phyloP scores from a whole-genome alignment of 1,284 basidiomycete genomes.

The Naganishia albida region DNA sequence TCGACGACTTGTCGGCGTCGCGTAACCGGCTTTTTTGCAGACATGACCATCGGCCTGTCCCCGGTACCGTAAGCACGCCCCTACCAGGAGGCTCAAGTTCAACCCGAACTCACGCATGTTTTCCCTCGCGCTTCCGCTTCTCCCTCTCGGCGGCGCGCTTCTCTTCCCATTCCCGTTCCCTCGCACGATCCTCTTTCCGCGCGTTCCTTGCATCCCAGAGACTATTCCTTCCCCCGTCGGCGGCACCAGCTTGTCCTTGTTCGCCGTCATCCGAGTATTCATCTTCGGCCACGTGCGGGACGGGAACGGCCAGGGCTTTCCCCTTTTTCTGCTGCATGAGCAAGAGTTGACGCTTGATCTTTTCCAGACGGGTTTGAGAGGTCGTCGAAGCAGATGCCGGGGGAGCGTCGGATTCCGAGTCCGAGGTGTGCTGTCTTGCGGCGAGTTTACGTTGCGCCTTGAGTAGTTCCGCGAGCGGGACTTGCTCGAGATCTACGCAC shows the following conservation, averaged over 20 bases:
- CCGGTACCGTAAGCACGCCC: constrained; percentile 20
- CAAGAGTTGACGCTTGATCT: constrained; percentile 45
- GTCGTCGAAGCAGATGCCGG: constrained; percentile 35
- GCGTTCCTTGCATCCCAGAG: constrained; percentile 36
- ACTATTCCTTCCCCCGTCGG: constrained; percentile 24
- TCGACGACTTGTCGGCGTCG: constrained; percentile 76
- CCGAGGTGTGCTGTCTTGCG: constrained; percentile 22
- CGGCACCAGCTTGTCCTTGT: constrained; percentile 30
- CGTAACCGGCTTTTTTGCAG: constrained; percentile 82
- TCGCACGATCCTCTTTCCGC: constrained; percentile 35
- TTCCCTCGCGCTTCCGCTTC: constrained; percentile 68
- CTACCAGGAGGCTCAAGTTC: constrained; percentile 8
- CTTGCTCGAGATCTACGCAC: constrained; percentile 32
- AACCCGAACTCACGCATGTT: constrained; percentile 74
- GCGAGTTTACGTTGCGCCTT: constrained; percentile 64
- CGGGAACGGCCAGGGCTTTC: constrained; percentile 38
- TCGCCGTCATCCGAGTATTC: constrained; percentile 35
- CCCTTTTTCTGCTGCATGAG: constrained; percentile 48
- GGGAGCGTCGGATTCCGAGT: constrained; percentile 33
- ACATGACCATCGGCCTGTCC: constrained; percentile 74
- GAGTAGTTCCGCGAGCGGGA: constrained; percentile 59
- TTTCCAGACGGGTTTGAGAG: constrained; percentile 37
- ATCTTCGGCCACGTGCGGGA: constrained; percentile 14
- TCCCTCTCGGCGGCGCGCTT: constrained; percentile 54
- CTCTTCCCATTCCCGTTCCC: constrained; percentile 36